Evolutionary conservation across 768 basidiomycete species (phyloP), one percentile per base, ranked within the genome.

Genomic region (Amanita muscaria): DNA sequence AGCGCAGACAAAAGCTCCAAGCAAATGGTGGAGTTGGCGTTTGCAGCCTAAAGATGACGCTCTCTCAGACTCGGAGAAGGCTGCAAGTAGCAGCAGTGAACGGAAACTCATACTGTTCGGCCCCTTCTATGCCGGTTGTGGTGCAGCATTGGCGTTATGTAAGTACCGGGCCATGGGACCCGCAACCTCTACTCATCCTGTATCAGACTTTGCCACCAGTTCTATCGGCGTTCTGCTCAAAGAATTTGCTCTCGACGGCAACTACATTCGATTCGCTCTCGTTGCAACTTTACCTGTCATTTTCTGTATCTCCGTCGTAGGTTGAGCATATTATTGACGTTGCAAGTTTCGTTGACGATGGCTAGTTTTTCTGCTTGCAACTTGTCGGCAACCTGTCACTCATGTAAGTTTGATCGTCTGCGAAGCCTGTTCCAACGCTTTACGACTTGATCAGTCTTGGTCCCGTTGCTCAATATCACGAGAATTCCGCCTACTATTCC

Each of bases 401-500:
- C 53, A 70, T 80, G 66, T 68, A 42, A 8, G 65, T 59, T 14
- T 3, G 9, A 19, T 15, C 18, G n/a, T 19, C 39, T 64, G 66
- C 45, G 18, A 62, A 49, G 9, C 7, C 48, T 48, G 15, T 34
- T 68, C 42, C 48, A 11, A 36, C n/a, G n/a, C 40, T 51, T 23
- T 18, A 64, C 16, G 27, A 16, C 9, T 24, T 16, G 14, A 36
- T 4, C 32, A 70, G 67, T 14, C 49, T 90, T 46, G 88, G 88
- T n/a, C 88, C 88, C 18, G 81, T 91, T 38, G 74, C 82, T 2
- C 88, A 91, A 52, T 87, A 80, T 53, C 80, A 86, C 53, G 79
- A 89, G 51, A 90, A 90, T 57, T 89, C 87, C 0, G 76, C 73
- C 50, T 91, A 79, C 60, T 91, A 86, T 59, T 88, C 84, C 5